phyloP scores from a whole-genome alignment of 768 basidiomycete genomes.

The Psilocybe subaeruginosa region DNA sequence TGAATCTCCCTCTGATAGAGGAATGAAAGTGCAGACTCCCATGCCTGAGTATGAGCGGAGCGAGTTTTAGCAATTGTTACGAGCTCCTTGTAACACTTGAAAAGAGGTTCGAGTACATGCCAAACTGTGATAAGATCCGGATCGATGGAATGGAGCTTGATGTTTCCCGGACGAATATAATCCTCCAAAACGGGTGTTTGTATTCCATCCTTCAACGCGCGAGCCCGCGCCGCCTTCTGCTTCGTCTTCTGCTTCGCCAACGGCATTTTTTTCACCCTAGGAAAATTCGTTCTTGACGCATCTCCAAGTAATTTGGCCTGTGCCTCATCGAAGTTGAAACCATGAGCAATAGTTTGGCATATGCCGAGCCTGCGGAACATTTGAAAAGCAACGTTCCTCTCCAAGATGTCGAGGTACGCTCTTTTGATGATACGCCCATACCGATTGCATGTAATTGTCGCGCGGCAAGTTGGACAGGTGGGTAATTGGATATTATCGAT shows the following conservation, averaged over 20 bases:
- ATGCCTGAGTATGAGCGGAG: constrained; percentile 59
- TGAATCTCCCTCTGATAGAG: constrained; percentile 53
- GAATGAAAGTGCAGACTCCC: constrained; percentile 60
- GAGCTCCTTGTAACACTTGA: constrained; percentile 41
- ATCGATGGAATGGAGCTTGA: constrained; percentile 14
- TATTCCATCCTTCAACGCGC: constrained; percentile 8
- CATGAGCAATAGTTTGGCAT: constrained; percentile 29
- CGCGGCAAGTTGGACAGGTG: constrained; percentile 64
- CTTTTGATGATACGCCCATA: constrained; percentile 67
- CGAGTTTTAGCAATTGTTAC: constrained; percentile 46
- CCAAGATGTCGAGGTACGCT: constrained; percentile 65
- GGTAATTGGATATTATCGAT: constrained; percentile 43
- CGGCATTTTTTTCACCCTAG: not conserved
- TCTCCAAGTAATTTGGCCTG: constrained; percentile 21
- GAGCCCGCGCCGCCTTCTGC: not conserved
- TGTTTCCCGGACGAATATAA: constrained; percentile 9
- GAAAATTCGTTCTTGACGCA: not conserved
- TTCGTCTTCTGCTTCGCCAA: not conserved
- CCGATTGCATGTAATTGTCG: constrained; percentile 55
- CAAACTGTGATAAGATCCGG: constrained; percentile 29
- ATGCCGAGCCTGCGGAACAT: constrained; percentile 49
- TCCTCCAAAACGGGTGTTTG: constrained; percentile 6
- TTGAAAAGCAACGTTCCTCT: constrained; percentile 57
- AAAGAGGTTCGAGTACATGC: constrained; percentile 38
- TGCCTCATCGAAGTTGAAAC: constrained; percentile 27